Percentiles rank a stretch among this genome's conserved stretches.
phyloP scores from a whole-genome alignment of 192 early-diverging fungal genomes.

The Thamnidium elegans region DNA sequence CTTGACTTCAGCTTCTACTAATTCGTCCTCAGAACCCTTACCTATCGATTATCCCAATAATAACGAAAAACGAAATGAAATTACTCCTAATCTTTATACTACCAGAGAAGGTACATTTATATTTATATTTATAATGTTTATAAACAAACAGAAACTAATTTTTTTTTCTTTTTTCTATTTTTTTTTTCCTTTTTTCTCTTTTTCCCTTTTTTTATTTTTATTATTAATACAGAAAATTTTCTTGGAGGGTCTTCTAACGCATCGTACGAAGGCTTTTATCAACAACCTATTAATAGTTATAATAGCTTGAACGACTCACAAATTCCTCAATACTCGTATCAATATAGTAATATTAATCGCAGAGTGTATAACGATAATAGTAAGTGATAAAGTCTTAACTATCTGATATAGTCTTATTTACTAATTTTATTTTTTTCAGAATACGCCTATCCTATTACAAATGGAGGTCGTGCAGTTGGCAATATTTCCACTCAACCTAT shows the following conservation, averaged over 20 bases:
- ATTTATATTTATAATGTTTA: too few relatives aligned
- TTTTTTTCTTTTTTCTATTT: background rate
- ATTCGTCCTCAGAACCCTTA: too few relatives aligned
- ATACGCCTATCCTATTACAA: background rate
- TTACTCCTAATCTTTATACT: background rate
- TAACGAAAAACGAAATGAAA: background rate
- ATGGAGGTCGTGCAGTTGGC: background rate
- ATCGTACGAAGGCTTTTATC: constrained; percentile 1
- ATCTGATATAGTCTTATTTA: too few relatives aligned
- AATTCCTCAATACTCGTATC: too few relatives aligned
- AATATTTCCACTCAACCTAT: background rate
- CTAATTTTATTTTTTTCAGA: background rate
- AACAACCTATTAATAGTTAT: background rate
- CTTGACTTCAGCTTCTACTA: background rate
- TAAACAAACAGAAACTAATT: background rate
- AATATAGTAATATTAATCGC: background rate
- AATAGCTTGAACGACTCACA: too few relatives aligned
- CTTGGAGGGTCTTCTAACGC: constrained; percentile 1
- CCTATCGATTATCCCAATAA: too few relatives aligned
- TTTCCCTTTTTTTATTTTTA: too few relatives aligned
- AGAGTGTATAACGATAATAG: constrained; percentile 3
- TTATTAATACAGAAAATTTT: constrained; percentile 7
- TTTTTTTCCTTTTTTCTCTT: background rate
- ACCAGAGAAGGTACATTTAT: background rate
- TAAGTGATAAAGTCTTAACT: background rate